Percentiles rank a stretch among this genome's conserved stretches.
These are phyloP conservation scores for Orbilia blumenaviensis DNA, from an alignment of 2,329 filamentous ascomycete species.

Conservation along the genomic window DNA sequence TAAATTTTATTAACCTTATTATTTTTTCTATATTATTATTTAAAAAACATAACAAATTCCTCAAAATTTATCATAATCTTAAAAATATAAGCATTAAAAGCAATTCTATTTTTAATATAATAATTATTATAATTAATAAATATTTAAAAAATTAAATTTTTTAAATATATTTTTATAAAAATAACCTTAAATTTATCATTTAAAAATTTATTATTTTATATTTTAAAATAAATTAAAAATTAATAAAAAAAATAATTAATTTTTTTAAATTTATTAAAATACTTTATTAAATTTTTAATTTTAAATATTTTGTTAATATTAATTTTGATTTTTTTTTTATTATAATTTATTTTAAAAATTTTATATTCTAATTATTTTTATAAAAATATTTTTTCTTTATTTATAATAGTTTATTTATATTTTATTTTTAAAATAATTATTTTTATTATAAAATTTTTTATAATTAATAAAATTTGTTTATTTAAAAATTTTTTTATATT, in stretches of 20 bases:
- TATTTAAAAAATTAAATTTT: neutral
- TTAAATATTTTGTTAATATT: neutral
- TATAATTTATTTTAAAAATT: neutral
- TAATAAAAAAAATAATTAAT: neutral
- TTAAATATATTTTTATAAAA: neutral
- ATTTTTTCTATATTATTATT: neutral
- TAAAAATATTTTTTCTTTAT: neutral
- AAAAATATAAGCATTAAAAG: too few species aligned
- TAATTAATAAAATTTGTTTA: neutral
- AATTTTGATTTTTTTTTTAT: too few species aligned
- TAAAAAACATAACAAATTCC: neutral
- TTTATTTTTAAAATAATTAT: neutral
- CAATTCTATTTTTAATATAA: too few species aligned
- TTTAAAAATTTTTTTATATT: neutral
- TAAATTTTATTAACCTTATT: neutral
- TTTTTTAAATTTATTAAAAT: neutral
- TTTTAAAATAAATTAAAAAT: neutral
- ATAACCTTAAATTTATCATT: too few species aligned
- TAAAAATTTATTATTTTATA: neutral
- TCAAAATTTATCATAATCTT: neutral
- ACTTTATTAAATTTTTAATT: neutral
- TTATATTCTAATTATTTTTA: neutral
- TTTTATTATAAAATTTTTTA: too few species aligned
- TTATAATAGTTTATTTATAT: neutral
- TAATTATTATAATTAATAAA: too few species aligned